Evolutionary conservation across 306 rosid species (phyloP).

Genomic region (Castanospermum australe): DNA sequence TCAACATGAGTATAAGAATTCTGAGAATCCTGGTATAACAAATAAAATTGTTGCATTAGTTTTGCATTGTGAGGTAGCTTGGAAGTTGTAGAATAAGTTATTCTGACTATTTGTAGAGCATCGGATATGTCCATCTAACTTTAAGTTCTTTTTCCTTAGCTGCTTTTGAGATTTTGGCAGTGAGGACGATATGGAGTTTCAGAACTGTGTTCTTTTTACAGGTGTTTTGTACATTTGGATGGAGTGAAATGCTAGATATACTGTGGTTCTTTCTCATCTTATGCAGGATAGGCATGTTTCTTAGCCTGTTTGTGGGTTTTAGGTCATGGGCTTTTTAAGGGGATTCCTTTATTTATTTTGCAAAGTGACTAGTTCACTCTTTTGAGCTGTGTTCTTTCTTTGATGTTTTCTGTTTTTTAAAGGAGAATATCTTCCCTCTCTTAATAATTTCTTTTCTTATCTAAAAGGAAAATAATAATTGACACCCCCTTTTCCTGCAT

Average conservation of each 20-base stretch:
- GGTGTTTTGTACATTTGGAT: not conserved
- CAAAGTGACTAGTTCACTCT: slow-evolving; percentile 10
- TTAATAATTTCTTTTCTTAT: not conserved
- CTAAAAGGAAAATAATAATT: not conserved
- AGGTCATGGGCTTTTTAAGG: not conserved
- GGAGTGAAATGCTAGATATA: slow-evolving; percentile 4
- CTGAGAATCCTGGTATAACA: no score
- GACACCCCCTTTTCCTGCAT: not conserved
- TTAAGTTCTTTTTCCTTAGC: not conserved
- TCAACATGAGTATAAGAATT: no score
- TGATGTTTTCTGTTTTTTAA: not conserved
- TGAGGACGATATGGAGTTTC: not conserved
- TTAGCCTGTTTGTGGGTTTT: slow-evolving; percentile 6
- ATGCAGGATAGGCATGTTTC: not conserved
- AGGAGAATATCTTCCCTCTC: not conserved
- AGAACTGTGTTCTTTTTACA: not conserved
- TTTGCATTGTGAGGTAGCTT: not conserved
- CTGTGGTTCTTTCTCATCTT: not conserved
- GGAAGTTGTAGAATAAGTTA: not conserved
- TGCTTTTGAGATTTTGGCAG: not conserved
- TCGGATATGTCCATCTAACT: not conserved
- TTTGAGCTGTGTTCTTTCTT: not conserved
- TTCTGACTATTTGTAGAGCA: not conserved
- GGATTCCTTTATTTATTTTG: slow-evolving; percentile 1
- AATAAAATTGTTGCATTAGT: no score